A percentile compares a stretch with the other conserved stretches of the same genome.
phyloP scores from a whole-genome alignment of 2,329 filamentous ascomycete species.

The Scedosporium boydii region DNA sequence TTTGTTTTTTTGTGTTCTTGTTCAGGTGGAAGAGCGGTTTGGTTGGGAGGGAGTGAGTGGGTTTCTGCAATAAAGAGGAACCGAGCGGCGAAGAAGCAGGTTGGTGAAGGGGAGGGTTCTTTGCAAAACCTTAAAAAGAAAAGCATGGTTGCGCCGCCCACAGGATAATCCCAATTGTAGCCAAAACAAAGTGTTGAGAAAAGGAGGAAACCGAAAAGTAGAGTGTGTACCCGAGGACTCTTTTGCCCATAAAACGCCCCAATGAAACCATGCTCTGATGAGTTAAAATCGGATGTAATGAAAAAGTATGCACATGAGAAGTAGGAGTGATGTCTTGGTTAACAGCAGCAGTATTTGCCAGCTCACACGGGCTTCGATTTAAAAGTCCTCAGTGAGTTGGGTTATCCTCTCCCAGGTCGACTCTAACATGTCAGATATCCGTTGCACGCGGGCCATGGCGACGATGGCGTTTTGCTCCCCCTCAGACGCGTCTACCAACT shows the following conservation, averaged over 20 bases:
- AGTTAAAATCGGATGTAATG: not conserved
- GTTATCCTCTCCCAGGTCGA: conserved; percentile 9
- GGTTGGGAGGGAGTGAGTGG: not conserved
- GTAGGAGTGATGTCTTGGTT: not conserved
- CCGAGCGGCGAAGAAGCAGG: not conserved
- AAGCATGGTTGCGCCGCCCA: conserved; percentile 3
- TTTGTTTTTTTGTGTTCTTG: not conserved
- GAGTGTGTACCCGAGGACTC: not conserved
- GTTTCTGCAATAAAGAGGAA: not conserved
- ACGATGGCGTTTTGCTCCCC: conserved; percentile 33
- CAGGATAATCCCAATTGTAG: not conserved
- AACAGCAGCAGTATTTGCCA: not conserved
- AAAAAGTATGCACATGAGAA: conserved; percentile 3
- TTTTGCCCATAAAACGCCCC: not conserved
- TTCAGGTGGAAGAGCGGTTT: not conserved
- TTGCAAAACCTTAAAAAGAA: not conserved
- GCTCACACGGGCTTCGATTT: not conserved
- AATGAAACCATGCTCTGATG: not conserved
- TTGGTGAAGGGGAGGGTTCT: not conserved
- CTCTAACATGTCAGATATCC: conserved; percentile 26
- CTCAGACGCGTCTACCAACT: conserved; percentile 51
- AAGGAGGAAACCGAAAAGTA: not conserved
- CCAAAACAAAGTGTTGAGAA: not conserved
- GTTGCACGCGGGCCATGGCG: conserved; percentile 40
- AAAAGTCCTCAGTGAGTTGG: not conserved